Percentiles rank a stretch among this genome's conserved stretches.
Evolutionary conservation across 768 basidiomycete species (phyloP).

Genomic region (Lentinus brumalis): DNA sequence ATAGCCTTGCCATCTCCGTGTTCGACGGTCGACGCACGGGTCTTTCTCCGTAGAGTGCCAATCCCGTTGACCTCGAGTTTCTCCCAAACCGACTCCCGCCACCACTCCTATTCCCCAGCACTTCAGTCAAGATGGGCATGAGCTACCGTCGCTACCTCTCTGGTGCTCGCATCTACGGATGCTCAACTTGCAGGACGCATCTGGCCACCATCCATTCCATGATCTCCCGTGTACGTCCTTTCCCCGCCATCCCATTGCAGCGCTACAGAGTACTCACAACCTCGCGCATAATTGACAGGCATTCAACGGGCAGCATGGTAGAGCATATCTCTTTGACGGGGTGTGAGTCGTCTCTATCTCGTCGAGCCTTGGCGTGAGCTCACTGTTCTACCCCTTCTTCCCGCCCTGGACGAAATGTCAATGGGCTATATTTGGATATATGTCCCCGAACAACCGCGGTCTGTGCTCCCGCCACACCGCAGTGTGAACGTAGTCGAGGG

Average conservation of each 20-base stretch:
- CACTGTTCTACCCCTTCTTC: background rate
- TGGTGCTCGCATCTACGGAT: slow-evolving; percentile 86
- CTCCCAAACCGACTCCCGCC: background rate
- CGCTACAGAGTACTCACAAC: slow-evolving; percentile 6
- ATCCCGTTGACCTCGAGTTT: background rate
- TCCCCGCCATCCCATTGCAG: background rate
- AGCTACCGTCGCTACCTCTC: slow-evolving; percentile 85
- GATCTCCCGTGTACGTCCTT: slow-evolving; percentile 74
- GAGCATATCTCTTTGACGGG: slow-evolving; percentile 90
- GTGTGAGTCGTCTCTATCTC: slow-evolving; percentile 62
- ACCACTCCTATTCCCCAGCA: background rate
- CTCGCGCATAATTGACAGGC: slow-evolving; percentile 52
- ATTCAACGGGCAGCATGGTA: slow-evolving; percentile 95
- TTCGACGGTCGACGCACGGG: background rate
- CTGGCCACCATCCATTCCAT: slow-evolving; percentile 90
- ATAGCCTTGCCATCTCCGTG: background rate
- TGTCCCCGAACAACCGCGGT: slow-evolving; percentile 1
- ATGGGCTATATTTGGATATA: slow-evolving; percentile 15
- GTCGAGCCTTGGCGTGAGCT: slow-evolving; percentile 1
- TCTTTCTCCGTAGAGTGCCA: background rate
- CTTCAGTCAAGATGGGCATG: slow-evolving; percentile 70
- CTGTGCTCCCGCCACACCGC: slow-evolving; percentile 10
- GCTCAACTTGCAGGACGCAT: slow-evolving; percentile 84
- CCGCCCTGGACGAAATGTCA: slow-evolving; percentile 19
- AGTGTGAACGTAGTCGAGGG: slow-evolving; percentile 94